Conservation (phyloP, 768 basidiomycete genomes). For the Panaeolus papilionaceus region DNA sequence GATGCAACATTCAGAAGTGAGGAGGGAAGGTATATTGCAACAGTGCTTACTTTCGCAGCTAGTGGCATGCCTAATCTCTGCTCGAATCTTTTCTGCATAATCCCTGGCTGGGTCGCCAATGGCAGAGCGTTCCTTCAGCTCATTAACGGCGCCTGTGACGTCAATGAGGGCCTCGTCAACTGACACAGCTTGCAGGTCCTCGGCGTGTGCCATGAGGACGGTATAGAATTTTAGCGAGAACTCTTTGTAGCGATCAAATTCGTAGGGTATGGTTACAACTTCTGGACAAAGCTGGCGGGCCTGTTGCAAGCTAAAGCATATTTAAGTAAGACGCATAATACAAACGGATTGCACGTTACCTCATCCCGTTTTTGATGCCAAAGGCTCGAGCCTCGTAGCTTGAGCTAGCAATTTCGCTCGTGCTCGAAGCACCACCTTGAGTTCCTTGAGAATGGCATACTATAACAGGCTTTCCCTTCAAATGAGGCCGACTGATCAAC, state of each 20-base stretch:
- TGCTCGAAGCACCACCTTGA: slow-evolving; percentile 77
- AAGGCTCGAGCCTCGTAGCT: slow-evolving; percentile 92
- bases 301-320: slow-evolving; percentile 68
- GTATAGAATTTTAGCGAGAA: slow-evolving; percentile 91
- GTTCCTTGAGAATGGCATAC: slow-evolving; percentile 93
- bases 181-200: slow-evolving; percentile 93
- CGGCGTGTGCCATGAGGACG: slow-evolving; percentile 87
- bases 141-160: slow-evolving; percentile 67
- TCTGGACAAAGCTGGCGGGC: slow-evolving; percentile 78
- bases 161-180: slow-evolving; percentile 97
- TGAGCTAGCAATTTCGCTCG: slow-evolving; percentile 93
- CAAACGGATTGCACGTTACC: slow-evolving; percentile 49
- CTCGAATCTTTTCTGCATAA: slow-evolving; percentile 82
- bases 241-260: slow-evolving; percentile 89
- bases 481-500: slow-evolving; percentile 75
- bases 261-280: slow-evolving; percentile 86
- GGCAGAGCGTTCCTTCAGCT: slow-evolving; percentile 36
- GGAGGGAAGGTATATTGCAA: slow-evolving; percentile 4
- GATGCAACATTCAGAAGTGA: not conserved
- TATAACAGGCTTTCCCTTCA: slow-evolving; percentile 88
- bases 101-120: slow-evolving; percentile 70
- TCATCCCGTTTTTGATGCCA: slow-evolving; percentile 96
- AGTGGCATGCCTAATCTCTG: slow-evolving; percentile 78
- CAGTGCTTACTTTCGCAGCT: slow-evolving; percentile 75
- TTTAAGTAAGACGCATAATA: not conserved